These are phyloP conservation scores for Solanum corneliomulleri DNA, from an alignment of 257 asterid species.

Conservation along the genomic window DNA sequence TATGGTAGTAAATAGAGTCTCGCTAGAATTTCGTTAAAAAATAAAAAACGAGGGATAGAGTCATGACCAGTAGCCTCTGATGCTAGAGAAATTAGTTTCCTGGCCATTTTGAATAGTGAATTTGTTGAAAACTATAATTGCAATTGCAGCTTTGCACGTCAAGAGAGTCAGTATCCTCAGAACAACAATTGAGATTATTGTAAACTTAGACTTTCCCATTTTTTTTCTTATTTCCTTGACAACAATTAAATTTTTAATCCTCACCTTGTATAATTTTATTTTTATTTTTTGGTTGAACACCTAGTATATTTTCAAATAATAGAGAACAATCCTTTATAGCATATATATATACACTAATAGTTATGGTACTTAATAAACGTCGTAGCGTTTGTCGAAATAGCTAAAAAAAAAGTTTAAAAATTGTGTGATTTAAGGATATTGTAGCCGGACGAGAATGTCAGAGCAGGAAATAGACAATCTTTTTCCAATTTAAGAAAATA, in stretches of 20 bases:
- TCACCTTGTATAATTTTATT: not conserved
- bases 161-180: constrained; percentile 32
- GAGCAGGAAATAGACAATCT: not conserved
- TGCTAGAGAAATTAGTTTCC: constrained; percentile 12
- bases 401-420: not conserved
- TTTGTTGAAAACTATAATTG: constrained; percentile 29
- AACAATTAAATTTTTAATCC: not conserved
- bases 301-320: not conserved
- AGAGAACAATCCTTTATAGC: not conserved
- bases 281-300: too few species aligned
- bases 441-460: not conserved
- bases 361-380: not conserved
- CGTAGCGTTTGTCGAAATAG: not conserved
- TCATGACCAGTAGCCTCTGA: constrained; percentile 25
- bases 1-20: too few species aligned
- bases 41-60: too few species aligned
- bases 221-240: not conserved
- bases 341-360: not conserved
- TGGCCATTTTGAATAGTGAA: constrained; percentile 12
- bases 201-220: not conserved
- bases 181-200: not conserved
- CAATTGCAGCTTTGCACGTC: constrained; percentile 22
- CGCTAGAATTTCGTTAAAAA: too few species aligned
- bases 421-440: not conserved
- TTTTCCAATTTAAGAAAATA: not conserved